Evolutionary conservation across 202 grass and related monocot species (phyloP).

Genomic region (Digitaria exilis): DNA sequence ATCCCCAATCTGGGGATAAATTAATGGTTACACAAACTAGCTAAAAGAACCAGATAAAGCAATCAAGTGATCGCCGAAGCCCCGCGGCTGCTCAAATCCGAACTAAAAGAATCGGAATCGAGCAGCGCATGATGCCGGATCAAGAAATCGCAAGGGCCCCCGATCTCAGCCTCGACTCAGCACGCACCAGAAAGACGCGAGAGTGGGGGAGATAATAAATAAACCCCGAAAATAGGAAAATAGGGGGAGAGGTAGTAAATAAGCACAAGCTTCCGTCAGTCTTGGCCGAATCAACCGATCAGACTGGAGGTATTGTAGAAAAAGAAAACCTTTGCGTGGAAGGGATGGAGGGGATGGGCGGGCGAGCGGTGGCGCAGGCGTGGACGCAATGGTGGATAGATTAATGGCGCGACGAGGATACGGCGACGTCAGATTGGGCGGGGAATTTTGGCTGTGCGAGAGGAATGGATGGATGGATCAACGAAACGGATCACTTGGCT

Average conservation of each 20-base stretch:
- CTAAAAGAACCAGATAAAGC: not conserved
- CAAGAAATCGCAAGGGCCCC: slow-evolving; percentile 15
- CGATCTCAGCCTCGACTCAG: not conserved
- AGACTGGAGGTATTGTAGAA: not conserved
- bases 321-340: slow-evolving; percentile 37
- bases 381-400: slow-evolving; percentile 42
- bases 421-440: slow-evolving; percentile 1
- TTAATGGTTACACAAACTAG: not conserved
- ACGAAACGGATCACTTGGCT: not conserved
- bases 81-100: slow-evolving; percentile 13
- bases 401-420: not conserved
- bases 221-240: not conserved
- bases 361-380: slow-evolving; percentile 34
- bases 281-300: not conserved
- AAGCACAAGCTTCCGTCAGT: slow-evolving; percentile 9
- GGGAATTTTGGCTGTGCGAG: not conserved
- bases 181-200: not conserved
- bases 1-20: slow-evolving; percentile 35
- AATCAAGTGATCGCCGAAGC: slow-evolving; percentile 12
- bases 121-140: slow-evolving; percentile 11
- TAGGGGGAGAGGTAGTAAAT: not conserved
- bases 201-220: slow-evolving; percentile 7
- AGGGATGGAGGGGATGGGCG: slow-evolving; percentile 24
- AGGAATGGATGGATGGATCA: not conserved
- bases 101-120: slow-evolving; percentile 33